phyloP scores from a whole-genome alignment of 2,329 filamentous ascomycete species.

The Penicillium sp. region DNA sequence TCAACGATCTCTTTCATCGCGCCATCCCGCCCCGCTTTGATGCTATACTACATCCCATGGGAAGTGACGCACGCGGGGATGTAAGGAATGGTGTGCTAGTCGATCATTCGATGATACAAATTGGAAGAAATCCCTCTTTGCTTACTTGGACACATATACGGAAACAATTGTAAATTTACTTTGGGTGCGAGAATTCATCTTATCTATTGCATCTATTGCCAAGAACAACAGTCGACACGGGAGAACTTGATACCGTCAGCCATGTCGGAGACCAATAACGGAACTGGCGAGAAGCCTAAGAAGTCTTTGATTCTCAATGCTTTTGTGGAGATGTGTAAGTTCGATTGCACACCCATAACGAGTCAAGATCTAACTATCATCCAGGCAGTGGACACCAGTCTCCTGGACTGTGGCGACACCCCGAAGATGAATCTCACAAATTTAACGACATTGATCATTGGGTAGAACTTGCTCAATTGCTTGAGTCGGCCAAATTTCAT shows the following conservation, averaged over 20 bases:
- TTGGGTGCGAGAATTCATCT: neutral
- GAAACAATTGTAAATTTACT: neutral
- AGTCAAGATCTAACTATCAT: neutral
- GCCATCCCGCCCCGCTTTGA: conserved; percentile 39
- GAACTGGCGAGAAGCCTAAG: conserved; percentile 28
- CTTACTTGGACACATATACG: neutral
- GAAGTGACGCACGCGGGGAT: conserved; percentile 14
- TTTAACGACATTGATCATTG: conserved; percentile 64
- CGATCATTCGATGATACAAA: conserved; percentile 1
- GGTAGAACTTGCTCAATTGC: conserved; percentile 59
- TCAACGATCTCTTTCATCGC: conserved; percentile 24
- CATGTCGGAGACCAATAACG: conserved; percentile 8
- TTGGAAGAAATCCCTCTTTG: neutral
- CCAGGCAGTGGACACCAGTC: conserved; percentile 54
- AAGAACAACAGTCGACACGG: neutral
- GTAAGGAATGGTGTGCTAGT: conserved; percentile 5
- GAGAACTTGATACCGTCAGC: neutral
- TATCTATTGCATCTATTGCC: neutral
- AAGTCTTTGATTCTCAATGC: conserved; percentile 54
- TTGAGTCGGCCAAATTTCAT: conserved; percentile 64
- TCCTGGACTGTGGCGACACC: conserved; percentile 64
- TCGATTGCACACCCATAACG: neutral
- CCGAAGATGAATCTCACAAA: conserved; percentile 60
- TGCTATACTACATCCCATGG: conserved; percentile 23
- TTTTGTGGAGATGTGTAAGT: conserved; percentile 51